A percentile compares a stretch with the other conserved stretches of the same genome.
Evolutionary conservation across 345 rosid species (phyloP).

Genomic region (Carallia pectinifolia): DNA sequence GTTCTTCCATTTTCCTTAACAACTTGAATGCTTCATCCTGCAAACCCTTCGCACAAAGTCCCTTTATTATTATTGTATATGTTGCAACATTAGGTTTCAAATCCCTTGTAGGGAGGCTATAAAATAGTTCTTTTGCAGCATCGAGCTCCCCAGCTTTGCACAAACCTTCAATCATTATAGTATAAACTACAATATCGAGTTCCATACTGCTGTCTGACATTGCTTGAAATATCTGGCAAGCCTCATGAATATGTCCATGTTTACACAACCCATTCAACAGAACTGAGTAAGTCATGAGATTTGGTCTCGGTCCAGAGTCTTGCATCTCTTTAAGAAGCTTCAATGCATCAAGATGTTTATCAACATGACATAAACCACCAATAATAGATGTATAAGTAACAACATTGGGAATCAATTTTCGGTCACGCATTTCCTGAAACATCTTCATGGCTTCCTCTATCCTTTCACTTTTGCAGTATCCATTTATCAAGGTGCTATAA

Average conservation of each 20-base stretch:
- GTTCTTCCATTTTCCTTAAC: conserved; percentile 14
- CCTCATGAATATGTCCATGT: background rate
- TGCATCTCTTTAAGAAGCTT: conserved; percentile 1
- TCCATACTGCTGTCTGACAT: background rate
- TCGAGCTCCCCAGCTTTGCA: conserved; percentile 7
- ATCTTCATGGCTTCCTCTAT: conserved; percentile 81
- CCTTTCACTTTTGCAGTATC: conserved; percentile 40
- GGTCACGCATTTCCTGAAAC: conserved; percentile 46
- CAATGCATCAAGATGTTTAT: background rate
- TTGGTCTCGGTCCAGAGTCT: conserved; percentile 1
- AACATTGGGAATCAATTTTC: conserved; percentile 36
- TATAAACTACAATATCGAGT: conserved; percentile 1
- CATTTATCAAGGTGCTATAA: conserved; percentile 12
- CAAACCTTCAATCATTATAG: conserved; percentile 6
- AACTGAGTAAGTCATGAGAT: conserved; percentile 9
- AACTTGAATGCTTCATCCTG: conserved; percentile 16
- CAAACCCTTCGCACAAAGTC: conserved; percentile 12
- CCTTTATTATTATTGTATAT: background rate
- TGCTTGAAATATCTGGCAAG: background rate
- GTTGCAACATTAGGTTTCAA: conserved; percentile 11
- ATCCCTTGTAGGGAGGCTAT: background rate
- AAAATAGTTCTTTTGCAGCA: conserved; percentile 6
- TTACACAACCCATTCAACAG: conserved; percentile 19
- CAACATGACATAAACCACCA: background rate
- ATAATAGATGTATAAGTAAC: conserved; percentile 7